These are phyloP conservation scores for Gigaspora rosea DNA, from an alignment of 192 early-diverging fungal genomes.

Conservation along the genomic window DNA sequence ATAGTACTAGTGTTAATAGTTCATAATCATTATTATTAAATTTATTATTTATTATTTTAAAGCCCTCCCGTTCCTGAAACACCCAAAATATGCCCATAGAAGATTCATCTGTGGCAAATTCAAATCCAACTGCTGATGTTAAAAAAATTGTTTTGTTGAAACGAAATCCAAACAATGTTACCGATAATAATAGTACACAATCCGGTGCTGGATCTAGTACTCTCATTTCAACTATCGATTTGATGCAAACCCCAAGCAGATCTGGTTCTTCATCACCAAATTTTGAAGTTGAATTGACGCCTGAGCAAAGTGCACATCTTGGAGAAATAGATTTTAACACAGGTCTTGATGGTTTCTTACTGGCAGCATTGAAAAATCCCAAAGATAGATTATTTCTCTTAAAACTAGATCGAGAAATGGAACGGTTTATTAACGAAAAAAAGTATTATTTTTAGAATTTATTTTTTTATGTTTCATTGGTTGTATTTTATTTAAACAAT, in stretches of 20 bases:
- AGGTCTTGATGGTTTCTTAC: slow-evolving; percentile 61
- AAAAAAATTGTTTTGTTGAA: slow-evolving; percentile 24
- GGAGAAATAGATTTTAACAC: slow-evolving; percentile 34
- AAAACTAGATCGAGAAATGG: slow-evolving; percentile 66
- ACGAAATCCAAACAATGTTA: slow-evolving; percentile 16
- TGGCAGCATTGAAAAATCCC: slow-evolving; percentile 61
- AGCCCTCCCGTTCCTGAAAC: slow-evolving; percentile 26
- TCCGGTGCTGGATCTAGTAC: not conserved
- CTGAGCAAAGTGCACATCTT: slow-evolving; percentile 19
- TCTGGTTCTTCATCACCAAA: slow-evolving; percentile 26
- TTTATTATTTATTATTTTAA: not conserved
- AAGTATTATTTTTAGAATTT: slow-evolving; percentile 42
- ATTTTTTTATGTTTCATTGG: not conserved
- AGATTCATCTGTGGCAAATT: slow-evolving; percentile 2
- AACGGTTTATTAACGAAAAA: slow-evolving; percentile 58
- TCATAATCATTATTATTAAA: not conserved
- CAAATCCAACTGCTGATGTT: not conserved
- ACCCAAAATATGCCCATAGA: not conserved
- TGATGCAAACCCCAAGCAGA: slow-evolving; percentile 4
- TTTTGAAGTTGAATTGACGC: slow-evolving; percentile 1
- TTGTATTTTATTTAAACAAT: slow-evolving; percentile 19
- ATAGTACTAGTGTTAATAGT: not conserved
- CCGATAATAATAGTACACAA: not conserved
- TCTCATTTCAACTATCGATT: not conserved
- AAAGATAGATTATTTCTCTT: slow-evolving; percentile 69